Base-by-base conservation (phyloP, 2,329 filamentous ascomycete species). In the Fusarium falciforme region DNA sequence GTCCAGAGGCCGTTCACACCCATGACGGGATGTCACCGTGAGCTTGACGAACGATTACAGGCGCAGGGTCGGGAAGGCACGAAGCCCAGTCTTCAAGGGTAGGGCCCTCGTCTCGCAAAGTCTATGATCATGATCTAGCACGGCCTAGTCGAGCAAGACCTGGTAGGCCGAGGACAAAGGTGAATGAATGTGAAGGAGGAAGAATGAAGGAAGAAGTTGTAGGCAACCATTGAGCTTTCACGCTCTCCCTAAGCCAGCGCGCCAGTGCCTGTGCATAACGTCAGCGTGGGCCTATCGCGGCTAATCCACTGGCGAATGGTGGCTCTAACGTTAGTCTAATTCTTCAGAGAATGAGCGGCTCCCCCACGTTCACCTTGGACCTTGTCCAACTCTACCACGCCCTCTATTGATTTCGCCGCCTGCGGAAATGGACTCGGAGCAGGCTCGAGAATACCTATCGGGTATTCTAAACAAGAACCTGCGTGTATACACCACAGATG, bases 1-100 rank as follows among this genome's bases (percentile, higher is more conserved):
- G 94, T 96, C 96, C 96, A 99, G 75, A 99, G 94, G 75, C 95
- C 95, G 80, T 96, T 98, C 74, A 99, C 96, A 92, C 96, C 96
- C 96, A 99, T 99, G 80, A 68, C 78, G 59, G 62, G 33, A 36
- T 68, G 59, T 71, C 54, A 67, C 75, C 66, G 67, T 71, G 67
- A 71, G 58, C 49, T 49, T 44, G 47, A 29, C 20, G 40, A 7
- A 16, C 16, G 44, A 29, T 44, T 63, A 38, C 59, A 40, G 52
- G 40, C 22, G 54, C 25, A 33, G 22, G 47, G 25, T 68, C 22
- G 22, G 40, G 54, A 44, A 67, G 72, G 64, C 58, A 55, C 63
- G 36, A 60, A 16, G 67, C 73, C 61, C 54, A 20, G 5, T 63
- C 14, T 25, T 71, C 64, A 75, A 68, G 74, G 77, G 71, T 68